Conservation (phyloP, 2,329 filamentous ascomycete species). For the Venturia aucupariae region DNA sequence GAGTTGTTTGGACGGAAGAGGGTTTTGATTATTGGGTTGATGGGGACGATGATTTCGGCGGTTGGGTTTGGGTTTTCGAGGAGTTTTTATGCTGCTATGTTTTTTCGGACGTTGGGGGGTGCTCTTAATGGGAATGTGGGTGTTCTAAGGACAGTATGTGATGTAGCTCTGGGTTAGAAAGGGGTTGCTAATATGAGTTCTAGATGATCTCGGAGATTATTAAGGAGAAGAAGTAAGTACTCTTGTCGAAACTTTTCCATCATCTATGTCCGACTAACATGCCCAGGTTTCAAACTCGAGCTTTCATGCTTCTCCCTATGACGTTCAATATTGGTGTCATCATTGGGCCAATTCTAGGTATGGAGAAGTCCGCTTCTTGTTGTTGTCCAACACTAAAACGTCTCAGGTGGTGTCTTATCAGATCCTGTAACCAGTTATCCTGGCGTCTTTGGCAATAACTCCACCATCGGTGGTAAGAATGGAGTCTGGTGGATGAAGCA, state of each 20-base stretch:
- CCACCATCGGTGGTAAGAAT: constrained; percentile 44
- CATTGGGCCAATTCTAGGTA: constrained; percentile 33
- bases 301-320: constrained; percentile 54
- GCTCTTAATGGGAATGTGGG: constrained; percentile 64
- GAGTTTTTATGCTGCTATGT: constrained; percentile 51
- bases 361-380: not conserved
- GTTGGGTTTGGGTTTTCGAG: constrained; percentile 61
- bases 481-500: constrained; percentile 55
- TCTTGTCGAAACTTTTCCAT: no score
- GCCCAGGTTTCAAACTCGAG: constrained; percentile 34
- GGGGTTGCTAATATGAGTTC: not conserved
- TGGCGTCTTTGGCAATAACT: constrained; percentile 50
- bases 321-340: constrained; percentile 54
- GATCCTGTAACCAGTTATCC: constrained; percentile 57
- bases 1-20: constrained; percentile 59
- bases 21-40: constrained; percentile 66
- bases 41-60: constrained; percentile 58
- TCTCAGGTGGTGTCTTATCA: constrained; percentile 56
- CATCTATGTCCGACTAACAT: not conserved
- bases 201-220: constrained; percentile 62
- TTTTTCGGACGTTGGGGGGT: constrained; percentile 59
- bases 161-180: not conserved
- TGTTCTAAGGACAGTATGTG: constrained; percentile 52
- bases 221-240: constrained; percentile 52
- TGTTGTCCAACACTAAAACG: constrained; percentile 28